A percentile compares a stretch with the other conserved stretches of the same genome.
Conservation (phyloP, 1,284 basidiomycete genomes). For the Kwoniella shivajii region DNA sequence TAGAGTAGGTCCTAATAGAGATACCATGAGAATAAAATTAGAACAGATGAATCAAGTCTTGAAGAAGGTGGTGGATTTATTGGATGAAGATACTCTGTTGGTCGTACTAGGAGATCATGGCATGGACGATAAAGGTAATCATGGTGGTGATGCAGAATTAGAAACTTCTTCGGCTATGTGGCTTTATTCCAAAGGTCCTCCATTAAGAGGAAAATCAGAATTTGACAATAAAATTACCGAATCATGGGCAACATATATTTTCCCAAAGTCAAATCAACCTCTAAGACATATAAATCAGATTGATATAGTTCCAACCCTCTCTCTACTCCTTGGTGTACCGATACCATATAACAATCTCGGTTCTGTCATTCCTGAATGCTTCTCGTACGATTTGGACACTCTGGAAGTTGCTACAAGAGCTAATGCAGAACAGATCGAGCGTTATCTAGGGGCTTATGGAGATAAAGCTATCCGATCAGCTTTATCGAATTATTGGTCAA, state of each 20-base stretch:
- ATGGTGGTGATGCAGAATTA: slow-evolving; percentile 85
- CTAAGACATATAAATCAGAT: slow-evolving; percentile 86
- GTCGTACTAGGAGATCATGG: slow-evolving; percentile 96
- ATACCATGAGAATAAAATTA: slow-evolving; percentile 82
- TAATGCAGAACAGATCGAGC: slow-evolving; percentile 76
- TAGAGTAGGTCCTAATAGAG: slow-evolving; percentile 84
- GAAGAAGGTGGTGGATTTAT: slow-evolving; percentile 63
- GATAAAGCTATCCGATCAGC: slow-evolving; percentile 70
- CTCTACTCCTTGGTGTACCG: slow-evolving; percentile 87
- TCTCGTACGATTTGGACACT: slow-evolving; percentile 55
- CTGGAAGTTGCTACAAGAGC: slow-evolving; percentile 68
- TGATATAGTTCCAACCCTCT: slow-evolving; percentile 86
- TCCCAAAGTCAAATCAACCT: slow-evolving; percentile 62
- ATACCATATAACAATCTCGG: slow-evolving; percentile 97
- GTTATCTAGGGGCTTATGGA: slow-evolving; percentile 75
- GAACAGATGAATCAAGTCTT: slow-evolving; percentile 85
- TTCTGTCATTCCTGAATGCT: slow-evolving; percentile 85
- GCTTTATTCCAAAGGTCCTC: slow-evolving; percentile 72
- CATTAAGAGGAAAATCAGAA: slow-evolving; percentile 35
- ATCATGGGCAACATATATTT: slow-evolving; percentile 60
- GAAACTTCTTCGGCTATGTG: slow-evolving; percentile 88
- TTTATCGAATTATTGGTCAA: slow-evolving; percentile 55
- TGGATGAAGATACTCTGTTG: slow-evolving; percentile 81
- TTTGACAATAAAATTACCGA: neutral
- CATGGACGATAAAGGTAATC: slow-evolving; percentile 94